Conservation (phyloP, 257 asterid species). For the Nicotiana sylvestris region DNA sequence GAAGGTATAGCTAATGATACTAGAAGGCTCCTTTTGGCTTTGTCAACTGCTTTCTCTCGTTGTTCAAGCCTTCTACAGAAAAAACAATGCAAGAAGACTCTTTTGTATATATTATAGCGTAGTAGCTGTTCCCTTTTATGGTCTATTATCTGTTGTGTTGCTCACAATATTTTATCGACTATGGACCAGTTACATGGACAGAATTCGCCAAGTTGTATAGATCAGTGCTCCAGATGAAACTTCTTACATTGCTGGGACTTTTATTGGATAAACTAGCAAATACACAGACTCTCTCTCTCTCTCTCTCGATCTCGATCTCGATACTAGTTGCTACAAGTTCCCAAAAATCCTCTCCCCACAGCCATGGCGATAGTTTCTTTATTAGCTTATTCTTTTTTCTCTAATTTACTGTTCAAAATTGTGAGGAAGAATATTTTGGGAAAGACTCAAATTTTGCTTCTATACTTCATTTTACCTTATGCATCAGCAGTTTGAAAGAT, state of each 20-base stretch:
- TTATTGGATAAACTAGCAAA: background rate
- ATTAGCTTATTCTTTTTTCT: no score
- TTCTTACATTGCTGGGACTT: background rate
- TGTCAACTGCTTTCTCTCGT: background rate
- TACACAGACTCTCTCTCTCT: background rate
- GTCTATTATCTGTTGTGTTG: background rate
- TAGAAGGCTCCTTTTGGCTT: background rate
- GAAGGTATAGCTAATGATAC: background rate
- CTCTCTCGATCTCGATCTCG: no score
- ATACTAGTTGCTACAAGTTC: no score
- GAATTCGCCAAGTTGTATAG: background rate
- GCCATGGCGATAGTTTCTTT: no score
- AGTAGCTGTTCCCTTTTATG: background rate
- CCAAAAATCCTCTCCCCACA: no score
- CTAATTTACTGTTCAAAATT: no score
- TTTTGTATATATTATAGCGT: background rate
- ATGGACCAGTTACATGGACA: background rate
- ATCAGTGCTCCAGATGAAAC: background rate
- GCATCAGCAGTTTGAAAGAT: no score
- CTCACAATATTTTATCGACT: background rate
- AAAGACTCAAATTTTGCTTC: no score
- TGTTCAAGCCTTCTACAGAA: background rate
- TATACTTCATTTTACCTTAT: no score
- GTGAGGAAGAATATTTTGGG: no score
- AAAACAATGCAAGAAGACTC: background rate